A percentile compares a stretch with the other conserved stretches of the same genome.
These are phyloP conservation scores for Leptodermis oblonga DNA, from an alignment of 257 asterid genomes.

Conservation along the genomic window DNA sequence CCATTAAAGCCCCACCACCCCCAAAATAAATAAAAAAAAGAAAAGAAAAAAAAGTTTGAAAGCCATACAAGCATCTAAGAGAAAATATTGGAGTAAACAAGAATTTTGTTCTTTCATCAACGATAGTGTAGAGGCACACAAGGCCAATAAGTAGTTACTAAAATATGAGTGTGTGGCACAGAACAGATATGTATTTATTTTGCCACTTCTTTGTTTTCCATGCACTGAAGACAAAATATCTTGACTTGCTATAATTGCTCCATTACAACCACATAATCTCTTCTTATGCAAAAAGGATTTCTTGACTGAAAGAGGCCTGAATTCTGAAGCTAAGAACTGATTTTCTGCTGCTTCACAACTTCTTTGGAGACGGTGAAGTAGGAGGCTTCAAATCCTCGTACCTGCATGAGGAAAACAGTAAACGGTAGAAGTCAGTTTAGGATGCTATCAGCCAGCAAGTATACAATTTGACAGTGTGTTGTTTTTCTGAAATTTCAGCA, in stretches of 20 bases:
- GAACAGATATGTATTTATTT: background rate
- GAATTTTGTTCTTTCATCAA: background rate
- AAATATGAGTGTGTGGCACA: background rate
- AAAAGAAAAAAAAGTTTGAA: too few relatives aligned
- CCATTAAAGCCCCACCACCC: too few relatives aligned
- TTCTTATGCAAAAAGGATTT: background rate
- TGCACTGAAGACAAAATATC: background rate
- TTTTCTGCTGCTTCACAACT: conserved; percentile 20
- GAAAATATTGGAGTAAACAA: background rate
- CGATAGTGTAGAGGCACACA: background rate
- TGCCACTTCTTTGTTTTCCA: background rate
- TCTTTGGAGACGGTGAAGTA: conserved; percentile 50
- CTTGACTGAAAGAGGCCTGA: background rate
- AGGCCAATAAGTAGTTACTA: background rate
- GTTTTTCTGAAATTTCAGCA: background rate
- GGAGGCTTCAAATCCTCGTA: conserved; percentile 88
- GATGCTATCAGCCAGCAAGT: background rate
- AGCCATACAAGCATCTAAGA: background rate
- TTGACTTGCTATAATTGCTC: background rate
- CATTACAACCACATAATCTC: background rate
- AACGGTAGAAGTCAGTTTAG: conserved; percentile 14
- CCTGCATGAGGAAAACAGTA: conserved; percentile 35
- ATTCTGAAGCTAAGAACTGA: background rate
- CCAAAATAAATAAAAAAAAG: too few relatives aligned
- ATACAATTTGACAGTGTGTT: background rate